Conservation (phyloP, 495 filamentous ascomycete genomes). For the Penicillium salamii region DNA sequence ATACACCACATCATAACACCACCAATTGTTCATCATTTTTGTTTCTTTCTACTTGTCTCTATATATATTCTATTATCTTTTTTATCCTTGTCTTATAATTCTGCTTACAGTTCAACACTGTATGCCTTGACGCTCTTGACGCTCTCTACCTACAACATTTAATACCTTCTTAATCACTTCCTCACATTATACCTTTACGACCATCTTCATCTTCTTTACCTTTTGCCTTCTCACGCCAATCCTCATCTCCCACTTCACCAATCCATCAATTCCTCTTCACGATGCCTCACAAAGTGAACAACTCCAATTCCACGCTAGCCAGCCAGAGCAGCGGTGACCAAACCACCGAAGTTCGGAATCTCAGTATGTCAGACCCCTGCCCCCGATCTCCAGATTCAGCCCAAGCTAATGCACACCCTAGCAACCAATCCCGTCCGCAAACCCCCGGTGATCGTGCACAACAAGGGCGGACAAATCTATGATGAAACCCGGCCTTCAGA, state of each 20-base stretch:
- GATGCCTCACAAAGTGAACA: conserved; percentile 47
- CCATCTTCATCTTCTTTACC: too few species aligned
- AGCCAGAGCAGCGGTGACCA: conserved; percentile 40
- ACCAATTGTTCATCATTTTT: conserved; percentile 2
- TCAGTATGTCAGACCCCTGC: conserved; percentile 28
- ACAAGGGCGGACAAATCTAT: conserved; percentile 45
- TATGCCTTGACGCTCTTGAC: conserved; percentile 9
- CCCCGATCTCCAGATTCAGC: conserved; percentile 20
- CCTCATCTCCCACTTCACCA: too few species aligned
- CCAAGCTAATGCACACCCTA: conserved; percentile 21
- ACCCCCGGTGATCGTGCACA: conserved; percentile 42
- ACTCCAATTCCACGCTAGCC: conserved; percentile 44
- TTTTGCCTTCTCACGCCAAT: too few species aligned
- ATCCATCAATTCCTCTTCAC: conserved; percentile 4
- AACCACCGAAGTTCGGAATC: conserved; percentile 38
- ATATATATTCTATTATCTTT: conserved; percentile 10
- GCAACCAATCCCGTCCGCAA: conserved; percentile 31
- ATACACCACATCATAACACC: conserved; percentile 4
- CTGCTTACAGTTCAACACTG: conserved; percentile 29
- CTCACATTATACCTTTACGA: conserved; percentile 1
- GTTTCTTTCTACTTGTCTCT: conserved; percentile 3
- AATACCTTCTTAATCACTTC: neutral
- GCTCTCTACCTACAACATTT: neutral
- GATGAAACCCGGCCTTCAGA: conserved; percentile 47
- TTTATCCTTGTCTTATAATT: conserved; percentile 15